Conservation (phyloP, 148 eudicot species). For the Heliosperma pusillum region DNA sequence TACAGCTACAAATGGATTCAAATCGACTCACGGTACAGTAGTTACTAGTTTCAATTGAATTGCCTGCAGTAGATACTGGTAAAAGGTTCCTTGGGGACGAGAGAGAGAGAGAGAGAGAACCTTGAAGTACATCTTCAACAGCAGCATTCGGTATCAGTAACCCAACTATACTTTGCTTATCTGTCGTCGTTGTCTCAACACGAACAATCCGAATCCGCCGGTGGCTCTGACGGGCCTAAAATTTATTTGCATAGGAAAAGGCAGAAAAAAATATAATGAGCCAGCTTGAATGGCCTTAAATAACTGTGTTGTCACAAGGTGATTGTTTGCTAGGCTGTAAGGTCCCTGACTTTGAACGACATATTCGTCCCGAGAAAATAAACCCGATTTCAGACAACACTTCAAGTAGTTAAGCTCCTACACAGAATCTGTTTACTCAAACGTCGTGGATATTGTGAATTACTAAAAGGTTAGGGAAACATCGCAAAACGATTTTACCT, state of each 20-base stretch:
- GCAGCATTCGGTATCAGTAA: constrained; percentile 91
- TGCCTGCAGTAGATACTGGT: no score
- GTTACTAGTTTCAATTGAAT: no score
- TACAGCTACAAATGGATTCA: background rate
- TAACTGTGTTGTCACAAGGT: background rate
- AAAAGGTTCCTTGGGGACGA: background rate
- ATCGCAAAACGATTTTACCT: no score
- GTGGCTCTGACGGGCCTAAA: constrained; percentile 80
- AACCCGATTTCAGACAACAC: background rate
- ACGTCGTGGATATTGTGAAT: background rate
- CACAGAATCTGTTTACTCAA: background rate
- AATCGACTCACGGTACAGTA: background rate
- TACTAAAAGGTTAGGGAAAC: no score
- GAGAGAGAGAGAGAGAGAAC: constrained; percentile 30
- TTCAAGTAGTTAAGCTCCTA: background rate
- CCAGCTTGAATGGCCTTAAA: background rate
- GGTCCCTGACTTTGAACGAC: background rate
- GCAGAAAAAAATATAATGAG: background rate
- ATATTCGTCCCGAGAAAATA: background rate
- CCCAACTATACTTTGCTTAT: constrained; percentile 84
- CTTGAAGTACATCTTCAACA: constrained; percentile 86
- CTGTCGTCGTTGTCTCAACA: constrained; percentile 81
- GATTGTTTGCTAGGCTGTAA: background rate
- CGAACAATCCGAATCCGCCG: constrained; percentile 82
- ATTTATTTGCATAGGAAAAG: background rate